Evolutionary conservation across 495 filamentous ascomycete genomes (phyloP), one percentile per base, ranked within the genome.

Genomic region (Chaetomium fimeti): DNA sequence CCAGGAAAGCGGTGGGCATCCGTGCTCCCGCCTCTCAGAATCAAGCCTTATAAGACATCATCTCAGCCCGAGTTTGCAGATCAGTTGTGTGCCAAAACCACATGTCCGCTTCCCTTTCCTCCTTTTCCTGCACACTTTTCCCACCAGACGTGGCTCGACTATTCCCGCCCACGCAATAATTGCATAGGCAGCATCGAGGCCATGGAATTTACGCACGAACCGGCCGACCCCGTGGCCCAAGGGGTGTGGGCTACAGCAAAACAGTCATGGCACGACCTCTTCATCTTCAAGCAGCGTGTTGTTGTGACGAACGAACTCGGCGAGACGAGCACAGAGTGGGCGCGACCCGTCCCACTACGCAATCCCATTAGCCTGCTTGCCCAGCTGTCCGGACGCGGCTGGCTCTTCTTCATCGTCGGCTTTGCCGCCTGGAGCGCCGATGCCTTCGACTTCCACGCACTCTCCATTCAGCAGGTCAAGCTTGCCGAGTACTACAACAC

Each of bases 371-470:
- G 78, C 24, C 75, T 89, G 49, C 72, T 88, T 57, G 78, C 78
- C 55, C 79, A 84, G 74, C 77, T 91, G 22, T 77, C 78, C 9
- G 76, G 70, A 7, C 74, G 73, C 15, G 80, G 84, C 66, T 90
- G 87, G 87, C 62, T 86, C 20, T 88, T 84, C 71, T 89, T 89
- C 69, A 48, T 87, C 20, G 85, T 87, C 13, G 87, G 86, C 24
- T 80, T 89, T 68, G 61, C 73, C 15, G 83, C 88, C 5, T 91
- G 87, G 87, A 86, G 81, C 18, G 85, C 86, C 16, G 88, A 90
- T 72, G 87, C 87, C 6, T 90, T 89, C 73, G 90, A 93, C 74
- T 92, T 92, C 74, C 87, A 91, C 71, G 86, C 89, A 4, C 78
- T 93, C 6, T 86, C 88, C 5, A 88, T 91, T 61, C 88, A 89